A percentile compares a stretch with the other conserved stretches of the same genome.
phyloP scores from a whole-genome alignment of 306 rosid species.

The Fragaria nilgerrensis region DNA sequence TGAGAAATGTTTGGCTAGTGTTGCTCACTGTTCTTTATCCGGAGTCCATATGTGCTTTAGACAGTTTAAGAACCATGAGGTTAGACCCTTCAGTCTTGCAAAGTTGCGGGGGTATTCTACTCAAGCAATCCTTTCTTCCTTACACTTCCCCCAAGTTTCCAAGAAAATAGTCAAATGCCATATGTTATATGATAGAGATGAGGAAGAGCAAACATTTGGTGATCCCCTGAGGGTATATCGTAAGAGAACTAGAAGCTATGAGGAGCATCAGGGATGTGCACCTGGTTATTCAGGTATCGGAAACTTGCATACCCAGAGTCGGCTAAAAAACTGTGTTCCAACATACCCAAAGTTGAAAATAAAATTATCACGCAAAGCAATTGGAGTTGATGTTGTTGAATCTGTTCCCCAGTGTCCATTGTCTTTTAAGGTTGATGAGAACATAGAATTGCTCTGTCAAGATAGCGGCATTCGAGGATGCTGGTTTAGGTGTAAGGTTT shows the following conservation, averaged over 20 bases:
- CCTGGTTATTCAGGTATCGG: slow-evolving; percentile 34
- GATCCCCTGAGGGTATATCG: slow-evolving; percentile 36
- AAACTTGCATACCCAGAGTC: slow-evolving; percentile 25
- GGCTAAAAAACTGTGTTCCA: slow-evolving; percentile 33
- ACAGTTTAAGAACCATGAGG: slow-evolving; percentile 59
- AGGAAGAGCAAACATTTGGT: slow-evolving; percentile 38
- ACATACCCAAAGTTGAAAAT: slow-evolving; percentile 58
- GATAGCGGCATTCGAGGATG: slow-evolving; percentile 90
- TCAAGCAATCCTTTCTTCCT: slow-evolving; percentile 55
- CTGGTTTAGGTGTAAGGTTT: slow-evolving; percentile 80
- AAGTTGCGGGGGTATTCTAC: slow-evolving; percentile 65
- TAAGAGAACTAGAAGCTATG: slow-evolving; percentile 45
- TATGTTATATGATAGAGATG: slow-evolving; percentile 37
- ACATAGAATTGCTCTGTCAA: slow-evolving; percentile 69
- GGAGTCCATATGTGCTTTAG: slow-evolving; percentile 62
- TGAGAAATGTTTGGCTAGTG: slow-evolving; percentile 45
- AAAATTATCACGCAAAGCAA: slow-evolving; percentile 46
- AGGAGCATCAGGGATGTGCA: slow-evolving; percentile 37
- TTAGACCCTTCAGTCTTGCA: slow-evolving; percentile 64
- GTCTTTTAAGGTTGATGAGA: slow-evolving; percentile 50
- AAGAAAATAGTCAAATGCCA: slow-evolving; percentile 38
- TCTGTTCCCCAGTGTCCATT: slow-evolving; percentile 28
- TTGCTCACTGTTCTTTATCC: slow-evolving; percentile 34
- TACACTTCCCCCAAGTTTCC: slow-evolving; percentile 36
- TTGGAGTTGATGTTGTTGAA: slow-evolving; percentile 38